Conservation (phyloP, 2,329 filamentous ascomycete genomes). For the Fusarium phyllophilum region DNA sequence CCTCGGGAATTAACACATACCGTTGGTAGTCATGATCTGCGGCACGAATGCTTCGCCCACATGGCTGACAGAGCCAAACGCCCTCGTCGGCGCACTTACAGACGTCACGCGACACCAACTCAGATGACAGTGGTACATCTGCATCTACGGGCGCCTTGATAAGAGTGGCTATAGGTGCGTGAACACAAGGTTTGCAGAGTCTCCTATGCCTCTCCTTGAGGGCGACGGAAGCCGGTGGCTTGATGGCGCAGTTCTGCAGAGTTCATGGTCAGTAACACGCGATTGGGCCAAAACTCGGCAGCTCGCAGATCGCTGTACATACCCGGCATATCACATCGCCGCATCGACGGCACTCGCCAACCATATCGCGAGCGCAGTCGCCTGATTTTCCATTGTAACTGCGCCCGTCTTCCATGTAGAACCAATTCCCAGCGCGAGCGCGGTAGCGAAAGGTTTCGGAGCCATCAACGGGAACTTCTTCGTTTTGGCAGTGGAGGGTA, state of each 20-base stretch:
- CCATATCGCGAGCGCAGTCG: slow-evolving; percentile 87
- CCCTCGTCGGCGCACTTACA: slow-evolving; percentile 65
- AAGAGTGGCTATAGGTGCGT: slow-evolving; percentile 72
- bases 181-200: slow-evolving; percentile 79
- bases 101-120: slow-evolving; percentile 65
- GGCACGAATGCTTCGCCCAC: slow-evolving; percentile 75
- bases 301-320: slow-evolving; percentile 47
- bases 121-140: slow-evolving; percentile 59
- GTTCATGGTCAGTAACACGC: slow-evolving; percentile 16
- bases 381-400: slow-evolving; percentile 74
- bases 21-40: slow-evolving; percentile 68
- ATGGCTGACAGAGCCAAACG: slow-evolving; percentile 88
- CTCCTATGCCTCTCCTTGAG: slow-evolving; percentile 82
- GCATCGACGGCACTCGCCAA: slow-evolving; percentile 83
- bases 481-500: slow-evolving; percentile 84
- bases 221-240: slow-evolving; percentile 74
- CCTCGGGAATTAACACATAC: slow-evolving; percentile 49
- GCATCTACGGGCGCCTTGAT: slow-evolving; percentile 57
- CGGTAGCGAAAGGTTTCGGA: slow-evolving; percentile 68
- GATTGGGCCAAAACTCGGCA: background rate
- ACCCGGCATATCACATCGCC: slow-evolving; percentile 83
- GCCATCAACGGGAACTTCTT: slow-evolving; percentile 64
- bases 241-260: slow-evolving; percentile 87
- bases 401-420: slow-evolving; percentile 67
- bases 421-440: slow-evolving; percentile 66